Conservation (phyloP, 2,329 filamentous ascomycete genomes). For the Aspergillus sclerotialis region DNA sequence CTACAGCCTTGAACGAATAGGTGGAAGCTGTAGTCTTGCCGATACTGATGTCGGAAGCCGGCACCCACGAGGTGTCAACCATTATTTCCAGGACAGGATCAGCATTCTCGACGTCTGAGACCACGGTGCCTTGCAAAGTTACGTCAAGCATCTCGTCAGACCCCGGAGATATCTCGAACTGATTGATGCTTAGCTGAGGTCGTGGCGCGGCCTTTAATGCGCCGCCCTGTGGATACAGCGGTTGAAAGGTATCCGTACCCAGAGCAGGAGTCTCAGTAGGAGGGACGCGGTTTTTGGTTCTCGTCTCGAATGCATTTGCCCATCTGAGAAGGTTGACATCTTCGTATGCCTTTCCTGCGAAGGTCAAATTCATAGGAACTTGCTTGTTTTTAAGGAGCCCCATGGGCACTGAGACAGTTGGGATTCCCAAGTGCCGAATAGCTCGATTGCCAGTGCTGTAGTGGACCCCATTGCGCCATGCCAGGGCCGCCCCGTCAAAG, state of each 20-base stretch:
- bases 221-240: too few relatives aligned
- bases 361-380: slow-evolving; percentile 50
- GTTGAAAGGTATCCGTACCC: slow-evolving; percentile 19
- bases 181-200: too few relatives aligned
- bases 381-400: slow-evolving; percentile 38
- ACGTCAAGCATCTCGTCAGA: too few relatives aligned
- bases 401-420: slow-evolving; percentile 50
- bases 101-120: too few relatives aligned
- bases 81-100: too few relatives aligned
- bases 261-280: slow-evolving; percentile 15
- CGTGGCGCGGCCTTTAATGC: too few relatives aligned
- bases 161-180: too few relatives aligned
- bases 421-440: slow-evolving; percentile 49
- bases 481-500: slow-evolving; percentile 25
- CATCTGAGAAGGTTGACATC: slow-evolving; percentile 30
- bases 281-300: slow-evolving; percentile 11
- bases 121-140: too few relatives aligned
- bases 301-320: slow-evolving; percentile 19
- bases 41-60: too few relatives aligned
- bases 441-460: slow-evolving; percentile 50
- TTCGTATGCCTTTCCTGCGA: slow-evolving; percentile 44
- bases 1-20: too few relatives aligned
- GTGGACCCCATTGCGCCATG: slow-evolving; percentile 45
- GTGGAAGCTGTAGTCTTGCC: too few relatives aligned
- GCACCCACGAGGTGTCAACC: too few relatives aligned